These are phyloP conservation scores for Alternaria panax DNA, from an alignment of 2,329 filamentous ascomycete species.

Conservation along the genomic window DNA sequence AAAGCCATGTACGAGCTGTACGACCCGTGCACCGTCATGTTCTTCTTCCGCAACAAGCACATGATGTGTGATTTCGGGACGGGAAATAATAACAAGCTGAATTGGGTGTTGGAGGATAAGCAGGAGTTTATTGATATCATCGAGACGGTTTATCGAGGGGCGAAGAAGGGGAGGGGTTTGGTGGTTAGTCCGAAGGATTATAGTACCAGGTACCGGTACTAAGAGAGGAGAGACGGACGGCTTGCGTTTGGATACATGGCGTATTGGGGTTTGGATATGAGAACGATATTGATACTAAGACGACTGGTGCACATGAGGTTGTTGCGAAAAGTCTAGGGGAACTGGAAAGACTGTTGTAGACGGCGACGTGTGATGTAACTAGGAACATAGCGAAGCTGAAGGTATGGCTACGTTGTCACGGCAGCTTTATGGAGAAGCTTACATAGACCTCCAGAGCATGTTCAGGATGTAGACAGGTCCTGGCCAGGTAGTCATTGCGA, in stretches of 20 bases:
- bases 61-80: slow-evolving; percentile 98
- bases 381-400: neutral
- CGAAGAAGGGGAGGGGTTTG: slow-evolving; percentile 95
- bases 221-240: slow-evolving; percentile 14
- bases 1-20: slow-evolving; percentile 94
- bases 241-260: neutral
- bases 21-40: slow-evolving; percentile 95
- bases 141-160: slow-evolving; percentile 97
- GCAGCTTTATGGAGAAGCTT: neutral
- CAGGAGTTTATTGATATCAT: slow-evolving; percentile 98
- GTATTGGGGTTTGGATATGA: neutral
- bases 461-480: neutral
- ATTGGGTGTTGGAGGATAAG: slow-evolving; percentile 96
- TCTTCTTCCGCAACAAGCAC: slow-evolving; percentile 97
- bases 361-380: too few relatives aligned
- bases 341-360: too few relatives aligned
- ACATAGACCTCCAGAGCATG: neutral
- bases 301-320: neutral
- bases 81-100: slow-evolving; percentile 98
- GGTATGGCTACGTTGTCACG: neutral
- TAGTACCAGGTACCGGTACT: slow-evolving; percentile 74
- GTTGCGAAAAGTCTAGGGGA: neutral
- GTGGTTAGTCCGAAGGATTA: slow-evolving; percentile 93
- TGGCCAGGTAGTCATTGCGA: neutral
- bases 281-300: neutral